These are phyloP conservation scores for Verruconis gallopava DNA, from an alignment of 2,329 filamentous ascomycete species.

Conservation along the genomic window DNA sequence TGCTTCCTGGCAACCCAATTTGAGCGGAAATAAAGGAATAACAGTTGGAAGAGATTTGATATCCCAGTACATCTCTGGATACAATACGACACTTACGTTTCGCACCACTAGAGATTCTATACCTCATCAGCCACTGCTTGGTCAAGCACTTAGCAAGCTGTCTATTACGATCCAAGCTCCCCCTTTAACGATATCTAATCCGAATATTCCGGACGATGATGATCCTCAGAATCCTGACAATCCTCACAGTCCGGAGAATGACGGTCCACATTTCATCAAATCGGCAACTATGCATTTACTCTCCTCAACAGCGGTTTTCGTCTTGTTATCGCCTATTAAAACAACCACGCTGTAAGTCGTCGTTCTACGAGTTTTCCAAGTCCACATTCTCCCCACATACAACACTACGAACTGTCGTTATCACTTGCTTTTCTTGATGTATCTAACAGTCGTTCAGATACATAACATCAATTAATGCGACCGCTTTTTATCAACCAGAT, in stretches of 20 bases:
- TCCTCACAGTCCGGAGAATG: constrained; percentile 39
- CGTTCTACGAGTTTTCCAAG: no score
- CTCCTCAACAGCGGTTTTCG: constrained; percentile 76
- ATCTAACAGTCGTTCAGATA: no score
- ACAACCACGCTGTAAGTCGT: constrained; percentile 54
- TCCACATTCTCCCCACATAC: no score
- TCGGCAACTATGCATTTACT: constrained; percentile 66
- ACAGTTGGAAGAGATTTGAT: constrained; percentile 58
- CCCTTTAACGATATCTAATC: constrained; percentile 41
- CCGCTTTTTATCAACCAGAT: constrained; percentile 73
- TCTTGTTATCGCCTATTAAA: constrained; percentile 63
- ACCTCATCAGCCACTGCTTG: constrained; percentile 58
- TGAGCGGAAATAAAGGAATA: constrained; percentile 48
- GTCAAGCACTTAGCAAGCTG: constrained; percentile 58
- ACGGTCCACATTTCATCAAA: constrained; percentile 59
- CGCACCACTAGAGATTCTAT: constrained; percentile 59
- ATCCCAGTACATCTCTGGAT: constrained; percentile 74
- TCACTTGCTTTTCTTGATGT: no score
- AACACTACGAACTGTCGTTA: no score
- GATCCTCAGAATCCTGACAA: constrained; percentile 27
- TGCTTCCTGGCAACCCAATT: constrained; percentile 61
- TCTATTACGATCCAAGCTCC: constrained; percentile 62
- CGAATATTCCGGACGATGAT: constrained; percentile 26
- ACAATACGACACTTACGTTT: constrained; percentile 68
- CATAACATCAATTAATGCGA: constrained; percentile 70